Percentiles rank a stretch among this genome's conserved stretches.
Conservation (phyloP, 441 rosid species). For the Pelargonium fulgidum region DNA sequence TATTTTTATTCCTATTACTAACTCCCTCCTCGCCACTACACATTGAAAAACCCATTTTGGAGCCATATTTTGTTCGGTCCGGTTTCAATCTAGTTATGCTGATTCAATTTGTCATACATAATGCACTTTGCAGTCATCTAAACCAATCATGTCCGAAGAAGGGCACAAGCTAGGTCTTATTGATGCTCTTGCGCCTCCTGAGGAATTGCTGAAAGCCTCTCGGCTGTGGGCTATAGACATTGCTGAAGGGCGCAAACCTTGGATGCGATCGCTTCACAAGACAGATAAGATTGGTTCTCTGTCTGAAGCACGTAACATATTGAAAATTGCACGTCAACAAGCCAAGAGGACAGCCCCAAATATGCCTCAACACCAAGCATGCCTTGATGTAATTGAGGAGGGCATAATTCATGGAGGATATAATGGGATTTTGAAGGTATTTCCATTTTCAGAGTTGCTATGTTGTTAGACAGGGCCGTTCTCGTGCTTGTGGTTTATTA, state of each 20-base stretch:
- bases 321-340: slow-evolving; percentile 56
- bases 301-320: slow-evolving; percentile 62
- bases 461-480: slow-evolving; percentile 6
- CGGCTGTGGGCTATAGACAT: slow-evolving; percentile 83
- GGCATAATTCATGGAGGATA: slow-evolving; percentile 90
- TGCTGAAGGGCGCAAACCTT: slow-evolving; percentile 62
- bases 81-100: slow-evolving; percentile 13
- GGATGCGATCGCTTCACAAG: slow-evolving; percentile 74
- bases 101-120: not conserved
- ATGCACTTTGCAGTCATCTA: slow-evolving; percentile 53
- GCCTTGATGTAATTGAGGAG: slow-evolving; percentile 85
- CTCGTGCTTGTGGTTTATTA: slow-evolving; percentile 7
- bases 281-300: slow-evolving; percentile 82
- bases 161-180: slow-evolving; percentile 78
- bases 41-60: slow-evolving; percentile 2
- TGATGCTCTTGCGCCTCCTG: slow-evolving; percentile 67
- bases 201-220: slow-evolving; percentile 69
- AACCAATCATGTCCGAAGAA: slow-evolving; percentile 77
- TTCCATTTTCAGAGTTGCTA: not conserved
- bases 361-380: slow-evolving; percentile 82
- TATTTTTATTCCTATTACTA: not conserved
- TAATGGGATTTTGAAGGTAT: slow-evolving; percentile 77
- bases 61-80: not conserved
- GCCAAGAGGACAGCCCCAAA: slow-evolving; percentile 70
- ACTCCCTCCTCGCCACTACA: not conserved